Base-by-base conservation (phyloP, 2,329 filamentous ascomycete species). In the Cladosporium oxysporum region DNA sequence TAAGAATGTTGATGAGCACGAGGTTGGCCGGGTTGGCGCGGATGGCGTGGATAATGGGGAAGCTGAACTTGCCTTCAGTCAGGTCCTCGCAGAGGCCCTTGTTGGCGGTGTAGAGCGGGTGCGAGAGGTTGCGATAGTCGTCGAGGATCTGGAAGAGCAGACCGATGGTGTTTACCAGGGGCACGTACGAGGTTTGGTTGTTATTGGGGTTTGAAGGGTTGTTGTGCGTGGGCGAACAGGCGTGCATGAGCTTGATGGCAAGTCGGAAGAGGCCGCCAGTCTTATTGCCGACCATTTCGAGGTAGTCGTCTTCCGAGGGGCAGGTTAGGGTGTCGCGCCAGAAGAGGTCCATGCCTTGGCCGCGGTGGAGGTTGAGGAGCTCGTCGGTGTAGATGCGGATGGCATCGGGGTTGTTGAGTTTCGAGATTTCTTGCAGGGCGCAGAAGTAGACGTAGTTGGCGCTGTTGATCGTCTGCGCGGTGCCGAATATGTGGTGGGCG, bases 41-140 rank as follows among this genome's bases (percentile, higher is more conserved):
- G 71, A 98, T 96, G 77, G 91, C 90, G 81, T 98, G 94, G 73
- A 98, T 97, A 73, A 98, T 89, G 49, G 93, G 93, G 77, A 97
- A 97, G 29, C 90, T 94, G 82, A 97, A 97, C 83, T 98, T 98
- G 69, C 94, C 94, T 81, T 98, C 95, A 0, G 93, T 97, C 72
- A 98, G 81, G 79, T 98, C 95, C 81, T 98, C 94, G 78, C 92
- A 96, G 71, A 97, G 86, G 59, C 94, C 95, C 82, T 98, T 98
- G 79, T 96, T 94, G 69, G 90, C 83, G 44, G 88, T 89, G 82
- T 97, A 97, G 74, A 74, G 77, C 2, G 78, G 75, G 49, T 81
- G 76, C 62, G 78, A 79, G 52, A 99, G 87, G 77, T 98, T 98
- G 78, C 93, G 88, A 81, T 97, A 97, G 84, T 99, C 95, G 81